Evolutionary conservation across 129 eudicot genomes (phyloP), one percentile per base, ranked within the genome.

Genomic region (Arctium lappa): DNA sequence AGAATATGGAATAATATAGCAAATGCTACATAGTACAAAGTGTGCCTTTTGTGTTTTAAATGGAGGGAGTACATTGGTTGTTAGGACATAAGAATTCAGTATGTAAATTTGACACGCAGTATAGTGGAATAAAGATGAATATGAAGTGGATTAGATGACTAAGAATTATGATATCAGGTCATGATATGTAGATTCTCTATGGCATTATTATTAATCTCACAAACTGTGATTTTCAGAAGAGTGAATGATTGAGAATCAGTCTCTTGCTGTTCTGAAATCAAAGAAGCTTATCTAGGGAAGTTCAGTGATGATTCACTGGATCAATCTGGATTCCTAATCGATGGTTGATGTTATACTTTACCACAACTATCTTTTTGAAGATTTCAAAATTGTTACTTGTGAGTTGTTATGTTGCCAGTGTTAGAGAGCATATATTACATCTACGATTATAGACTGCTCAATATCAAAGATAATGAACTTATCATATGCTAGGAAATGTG

Each of bases 231-330:
- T 75, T 27, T 12, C 44, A 29, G 32, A 72, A 29, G 44, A 36
- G 60, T 73, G 29, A 16, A 12, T 1, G 40, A 33, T 66, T 69
- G 46, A 73, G 18, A 50, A 50, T 50, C n/a, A 9, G 36, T 66
- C 34, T 69, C 33, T 77, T 83, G 69, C 16, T 77, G 73, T 39
- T 29, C 11, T 73, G 79, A 78, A 73, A 11, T 29, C 13, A 63
- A 74, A 74, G 22, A 78, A 77, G 84, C 1, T 40, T 71, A 71
- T 74, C 39, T 70, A 50, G 69, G 80, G 82, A 68, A 69, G 82
- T 56, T 8, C 11, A 60, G 72, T 74, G 71, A 34, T 44, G 33
- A 22, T 42, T 44, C 80, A 34, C 39, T 2, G 15, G 53, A 34
- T 11, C 8, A 63, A 73, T 16, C 36, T 66, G 72, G 75, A 79